A percentile compares a stretch with the other conserved stretches of the same genome.
These are phyloP conservation scores for Trichoderma atrobrunneum DNA, from an alignment of 2,329 filamentous ascomycete genomes.

Conservation along the genomic window DNA sequence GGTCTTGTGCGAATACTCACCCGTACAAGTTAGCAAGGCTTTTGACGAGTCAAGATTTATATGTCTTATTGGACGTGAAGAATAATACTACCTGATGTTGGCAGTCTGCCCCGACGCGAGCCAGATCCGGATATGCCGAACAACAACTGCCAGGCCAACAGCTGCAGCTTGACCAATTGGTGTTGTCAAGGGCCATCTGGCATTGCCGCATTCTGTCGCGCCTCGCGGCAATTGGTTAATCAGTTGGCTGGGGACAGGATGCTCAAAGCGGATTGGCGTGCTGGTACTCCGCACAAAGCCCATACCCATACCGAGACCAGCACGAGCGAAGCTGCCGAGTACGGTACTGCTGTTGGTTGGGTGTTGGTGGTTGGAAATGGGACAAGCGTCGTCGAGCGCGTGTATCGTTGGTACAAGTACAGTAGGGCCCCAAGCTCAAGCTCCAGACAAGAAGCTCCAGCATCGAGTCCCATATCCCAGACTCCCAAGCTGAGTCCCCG, in stretches of 20 bases:
- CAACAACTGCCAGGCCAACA: neutral
- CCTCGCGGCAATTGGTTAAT: slow-evolving; percentile 10
- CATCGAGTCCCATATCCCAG: neutral
- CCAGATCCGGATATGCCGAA: slow-evolving; percentile 3
- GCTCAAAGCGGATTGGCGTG: neutral
- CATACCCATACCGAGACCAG: neutral
- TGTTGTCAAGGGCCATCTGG: neutral
- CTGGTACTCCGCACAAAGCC: neutral
- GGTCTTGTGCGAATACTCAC: neutral
- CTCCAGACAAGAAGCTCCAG: neutral
- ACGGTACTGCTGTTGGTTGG: neutral
- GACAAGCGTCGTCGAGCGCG: neutral
- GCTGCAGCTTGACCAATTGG: neutral
- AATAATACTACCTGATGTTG: neutral
- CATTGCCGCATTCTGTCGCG: slow-evolving; percentile 2
- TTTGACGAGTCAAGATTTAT: neutral
- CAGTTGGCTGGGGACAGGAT: neutral
- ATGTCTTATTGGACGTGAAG: neutral
- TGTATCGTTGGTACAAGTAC: neutral
- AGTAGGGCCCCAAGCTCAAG: neutral
- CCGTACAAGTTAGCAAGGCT: neutral
- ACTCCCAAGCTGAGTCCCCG: neutral
- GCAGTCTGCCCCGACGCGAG: neutral
- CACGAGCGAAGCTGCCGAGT: neutral
- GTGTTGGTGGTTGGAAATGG: neutral